phyloP scores from a whole-genome alignment of 1,284 basidiomycete genomes.

The Sphaerobolus stellatus region DNA sequence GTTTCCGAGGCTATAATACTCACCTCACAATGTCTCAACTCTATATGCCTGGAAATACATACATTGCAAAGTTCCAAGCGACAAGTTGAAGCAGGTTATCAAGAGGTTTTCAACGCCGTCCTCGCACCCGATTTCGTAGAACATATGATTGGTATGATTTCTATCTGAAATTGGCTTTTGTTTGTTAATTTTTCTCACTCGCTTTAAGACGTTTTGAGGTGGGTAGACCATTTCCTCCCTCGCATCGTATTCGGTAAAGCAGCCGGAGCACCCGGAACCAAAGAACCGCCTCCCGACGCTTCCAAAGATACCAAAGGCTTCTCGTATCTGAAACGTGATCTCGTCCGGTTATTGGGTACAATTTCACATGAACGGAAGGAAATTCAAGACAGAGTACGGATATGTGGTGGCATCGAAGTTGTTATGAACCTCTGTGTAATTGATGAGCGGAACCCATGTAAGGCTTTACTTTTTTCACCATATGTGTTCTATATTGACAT shows the following conservation, averaged over 20 bases:
- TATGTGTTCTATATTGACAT: not conserved
- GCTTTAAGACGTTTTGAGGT: constrained; percentile 59
- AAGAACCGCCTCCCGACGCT: constrained; percentile 22
- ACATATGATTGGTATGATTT: constrained; percentile 56
- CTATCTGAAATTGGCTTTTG: not conserved
- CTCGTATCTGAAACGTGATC: constrained; percentile 76
- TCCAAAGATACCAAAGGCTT: constrained; percentile 57
- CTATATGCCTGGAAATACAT: constrained; percentile 58
- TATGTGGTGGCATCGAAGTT: constrained; percentile 70
- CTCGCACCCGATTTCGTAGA: constrained; percentile 51
- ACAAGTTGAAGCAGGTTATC: constrained; percentile 7
- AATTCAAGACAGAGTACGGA: constrained; percentile 73
- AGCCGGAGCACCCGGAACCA: constrained; percentile 31
- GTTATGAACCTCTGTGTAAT: constrained; percentile 85
- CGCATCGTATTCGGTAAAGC: constrained; percentile 72
- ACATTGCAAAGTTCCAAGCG: constrained; percentile 29
- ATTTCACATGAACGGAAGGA: constrained; percentile 60
- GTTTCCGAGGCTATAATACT: constrained; percentile 80
- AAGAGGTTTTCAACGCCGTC: constrained; percentile 23
- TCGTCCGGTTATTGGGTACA: constrained; percentile 78
- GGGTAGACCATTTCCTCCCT: constrained; percentile 74
- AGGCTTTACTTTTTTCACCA: constrained; percentile 29
- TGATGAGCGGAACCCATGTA: constrained; percentile 89
- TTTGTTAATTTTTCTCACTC: not conserved
- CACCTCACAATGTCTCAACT: constrained; percentile 71